Conservation (phyloP, 2,329 filamentous ascomycete species). For the Fusarium cyanostomum region DNA sequence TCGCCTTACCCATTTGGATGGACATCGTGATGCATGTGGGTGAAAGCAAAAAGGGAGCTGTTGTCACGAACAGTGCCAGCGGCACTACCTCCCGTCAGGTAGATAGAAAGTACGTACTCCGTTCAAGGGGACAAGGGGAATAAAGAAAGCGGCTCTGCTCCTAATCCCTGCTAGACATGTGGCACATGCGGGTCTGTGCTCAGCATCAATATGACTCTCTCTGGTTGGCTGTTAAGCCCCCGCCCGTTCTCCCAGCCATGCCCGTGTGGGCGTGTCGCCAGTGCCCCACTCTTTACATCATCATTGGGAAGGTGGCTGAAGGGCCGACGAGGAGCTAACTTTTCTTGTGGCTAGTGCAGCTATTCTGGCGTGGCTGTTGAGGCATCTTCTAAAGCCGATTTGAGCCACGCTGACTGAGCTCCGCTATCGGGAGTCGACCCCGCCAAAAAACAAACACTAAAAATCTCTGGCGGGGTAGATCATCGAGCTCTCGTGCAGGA, state of each 20-base stretch:
- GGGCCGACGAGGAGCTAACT: background rate
- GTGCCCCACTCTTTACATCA: conserved; percentile 9
- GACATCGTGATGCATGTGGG: background rate
- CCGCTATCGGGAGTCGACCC: conserved; percentile 3
- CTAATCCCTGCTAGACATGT: conserved; percentile 47
- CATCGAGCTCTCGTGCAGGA: background rate
- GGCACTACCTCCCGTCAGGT: no score
- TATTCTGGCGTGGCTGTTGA: background rate
- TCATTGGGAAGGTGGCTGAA: conserved; percentile 12
- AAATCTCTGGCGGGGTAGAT: background rate
- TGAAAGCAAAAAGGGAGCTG: background rate
- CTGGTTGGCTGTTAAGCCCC: background rate
- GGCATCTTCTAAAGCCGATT: conserved; percentile 1
- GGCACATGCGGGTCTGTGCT: conserved; percentile 40
- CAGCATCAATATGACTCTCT: background rate
- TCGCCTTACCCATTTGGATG: background rate
- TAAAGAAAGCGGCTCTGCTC: conserved; percentile 39
- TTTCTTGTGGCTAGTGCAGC: conserved; percentile 17
- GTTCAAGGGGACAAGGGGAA: conserved; percentile 14
- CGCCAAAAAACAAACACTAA: background rate
- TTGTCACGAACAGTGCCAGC: conserved; percentile 3
- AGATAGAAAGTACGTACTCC: background rate
- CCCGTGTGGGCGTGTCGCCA: conserved; percentile 24
- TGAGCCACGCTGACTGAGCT: background rate
- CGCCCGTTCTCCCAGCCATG: conserved; percentile 37